These are phyloP conservation scores for Torulaspora maleeae DNA, from an alignment of 805 yeast genomes.

Conservation along the genomic window DNA sequence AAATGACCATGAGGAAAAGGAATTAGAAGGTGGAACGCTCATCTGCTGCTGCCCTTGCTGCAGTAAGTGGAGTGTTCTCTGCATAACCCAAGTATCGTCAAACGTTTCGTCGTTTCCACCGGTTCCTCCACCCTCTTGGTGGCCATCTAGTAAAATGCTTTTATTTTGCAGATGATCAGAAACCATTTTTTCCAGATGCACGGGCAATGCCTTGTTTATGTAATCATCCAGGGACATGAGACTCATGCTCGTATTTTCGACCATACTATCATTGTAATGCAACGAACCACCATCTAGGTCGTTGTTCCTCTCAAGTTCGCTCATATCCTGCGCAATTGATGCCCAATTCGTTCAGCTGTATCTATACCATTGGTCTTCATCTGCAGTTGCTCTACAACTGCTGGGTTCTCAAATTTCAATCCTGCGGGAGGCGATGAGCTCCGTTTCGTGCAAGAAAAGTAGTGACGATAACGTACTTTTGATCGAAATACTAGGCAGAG, in stretches of 20 bases:
- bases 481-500: too few relatives aligned
- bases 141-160: neutral
- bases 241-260: slow-evolving; percentile 12
- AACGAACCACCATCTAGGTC: neutral
- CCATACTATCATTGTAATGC: neutral
- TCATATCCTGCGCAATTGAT: neutral
- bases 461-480: too few relatives aligned
- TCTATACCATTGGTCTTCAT: neutral
- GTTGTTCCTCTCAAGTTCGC: neutral
- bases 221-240: slow-evolving; percentile 38
- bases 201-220: slow-evolving; percentile 35
- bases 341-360: neutral
- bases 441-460: too few relatives aligned
- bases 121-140: neutral
- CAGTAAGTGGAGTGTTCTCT: slow-evolving; percentile 2
- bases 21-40: neutral
- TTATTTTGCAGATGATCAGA: slow-evolving; percentile 19
- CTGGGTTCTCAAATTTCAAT: too few relatives aligned
- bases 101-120: neutral
- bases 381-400: too few relatives aligned
- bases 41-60: slow-evolving; percentile 6
- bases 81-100: slow-evolving; percentile 3
- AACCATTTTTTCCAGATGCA: slow-evolving; percentile 35
- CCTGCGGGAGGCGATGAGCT: too few relatives aligned
- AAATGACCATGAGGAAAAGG: slow-evolving; percentile 53